Percentiles rank a stretch among this genome's conserved stretches.
These are phyloP conservation scores for Dictyostelium purpureum DNA, from an alignment of 78 protist genomes.

Conservation along the genomic window DNA sequence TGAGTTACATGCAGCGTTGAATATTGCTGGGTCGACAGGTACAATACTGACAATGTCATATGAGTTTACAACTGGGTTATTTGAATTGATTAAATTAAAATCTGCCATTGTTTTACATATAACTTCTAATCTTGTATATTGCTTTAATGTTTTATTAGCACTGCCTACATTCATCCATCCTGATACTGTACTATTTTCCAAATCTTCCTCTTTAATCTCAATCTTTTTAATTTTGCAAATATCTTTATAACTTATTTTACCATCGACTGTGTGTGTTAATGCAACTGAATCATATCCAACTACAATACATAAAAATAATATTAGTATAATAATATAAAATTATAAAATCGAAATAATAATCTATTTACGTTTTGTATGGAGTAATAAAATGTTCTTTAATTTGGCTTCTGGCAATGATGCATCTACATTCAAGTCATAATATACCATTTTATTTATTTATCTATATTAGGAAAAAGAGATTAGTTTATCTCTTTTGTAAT, in stretches of 20 bases:
- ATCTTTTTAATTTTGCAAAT: neutral
- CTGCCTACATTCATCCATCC: conserved; percentile 52
- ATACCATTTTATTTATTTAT: neutral
- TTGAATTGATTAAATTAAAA: conserved; percentile 6
- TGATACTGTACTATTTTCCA: neutral
- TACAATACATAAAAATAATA: neutral
- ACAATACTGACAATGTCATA: conserved; percentile 38
- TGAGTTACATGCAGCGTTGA: conserved; percentile 53
- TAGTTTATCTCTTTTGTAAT: neutral
- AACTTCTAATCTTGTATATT: conserved; percentile 52
- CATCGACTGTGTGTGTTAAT: conserved; percentile 46
- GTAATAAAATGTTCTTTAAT: neutral
- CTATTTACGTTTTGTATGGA: neutral
- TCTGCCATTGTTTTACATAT: conserved; percentile 36
- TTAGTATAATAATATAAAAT: neutral
- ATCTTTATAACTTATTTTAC: conserved; percentile 48
- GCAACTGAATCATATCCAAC: conserved; percentile 76
- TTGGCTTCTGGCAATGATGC: neutral
- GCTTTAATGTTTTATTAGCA: conserved; percentile 12
- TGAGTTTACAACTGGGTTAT: conserved; percentile 35
- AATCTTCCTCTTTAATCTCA: neutral
- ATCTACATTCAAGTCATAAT: neutral
- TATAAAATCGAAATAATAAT: neutral
- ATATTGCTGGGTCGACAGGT: neutral
- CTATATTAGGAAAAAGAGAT: neutral